Evolutionary conservation across 2,329 filamentous ascomycete genomes (phyloP).

Genomic region (Aspergillus clavatus): DNA sequence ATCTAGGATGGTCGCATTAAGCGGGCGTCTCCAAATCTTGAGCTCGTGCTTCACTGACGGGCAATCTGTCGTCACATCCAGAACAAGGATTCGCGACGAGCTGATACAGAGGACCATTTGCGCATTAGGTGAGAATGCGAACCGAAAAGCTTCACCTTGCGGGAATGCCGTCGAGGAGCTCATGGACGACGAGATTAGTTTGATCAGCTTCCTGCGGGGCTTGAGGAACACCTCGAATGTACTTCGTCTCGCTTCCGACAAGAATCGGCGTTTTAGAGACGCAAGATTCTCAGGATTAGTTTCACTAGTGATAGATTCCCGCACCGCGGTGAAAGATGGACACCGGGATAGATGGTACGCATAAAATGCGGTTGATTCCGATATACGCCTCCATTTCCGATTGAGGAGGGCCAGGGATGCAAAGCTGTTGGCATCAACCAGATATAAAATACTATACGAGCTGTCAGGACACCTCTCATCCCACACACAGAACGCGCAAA

Average conservation of each 20-base stretch:
- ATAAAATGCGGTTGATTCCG: constrained; percentile 43
- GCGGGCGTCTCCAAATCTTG: constrained; percentile 70
- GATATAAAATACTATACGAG: constrained; percentile 42
- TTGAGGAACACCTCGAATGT: constrained; percentile 71
- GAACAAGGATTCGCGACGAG: constrained; percentile 75
- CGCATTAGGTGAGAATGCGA: constrained; percentile 70
- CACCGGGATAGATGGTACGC: constrained; percentile 43
- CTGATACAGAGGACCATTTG: constrained; percentile 74
- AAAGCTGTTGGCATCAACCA: constrained; percentile 44
- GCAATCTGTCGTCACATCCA: constrained; percentile 60
- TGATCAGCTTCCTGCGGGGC: constrained; percentile 66
- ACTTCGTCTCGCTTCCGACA: constrained; percentile 67
- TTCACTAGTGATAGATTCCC: constrained; percentile 29
- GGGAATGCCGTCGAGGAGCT: constrained; percentile 76
- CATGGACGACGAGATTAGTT: constrained; percentile 75
- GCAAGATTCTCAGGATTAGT: constrained; percentile 49
- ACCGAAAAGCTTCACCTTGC: constrained; percentile 79
- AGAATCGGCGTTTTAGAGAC: constrained; percentile 61
- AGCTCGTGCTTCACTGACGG: constrained; percentile 69
- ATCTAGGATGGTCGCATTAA: constrained; percentile 73
- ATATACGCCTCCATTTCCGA: constrained; percentile 40
- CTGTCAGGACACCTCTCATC: constrained; percentile 17
- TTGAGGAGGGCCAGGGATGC: constrained; percentile 45
- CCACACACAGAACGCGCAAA: background rate
- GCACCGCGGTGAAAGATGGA: constrained; percentile 38